Evolutionary conservation across 805 yeast genomes (phyloP).

Genomic region (Candida endomychidarum): DNA sequence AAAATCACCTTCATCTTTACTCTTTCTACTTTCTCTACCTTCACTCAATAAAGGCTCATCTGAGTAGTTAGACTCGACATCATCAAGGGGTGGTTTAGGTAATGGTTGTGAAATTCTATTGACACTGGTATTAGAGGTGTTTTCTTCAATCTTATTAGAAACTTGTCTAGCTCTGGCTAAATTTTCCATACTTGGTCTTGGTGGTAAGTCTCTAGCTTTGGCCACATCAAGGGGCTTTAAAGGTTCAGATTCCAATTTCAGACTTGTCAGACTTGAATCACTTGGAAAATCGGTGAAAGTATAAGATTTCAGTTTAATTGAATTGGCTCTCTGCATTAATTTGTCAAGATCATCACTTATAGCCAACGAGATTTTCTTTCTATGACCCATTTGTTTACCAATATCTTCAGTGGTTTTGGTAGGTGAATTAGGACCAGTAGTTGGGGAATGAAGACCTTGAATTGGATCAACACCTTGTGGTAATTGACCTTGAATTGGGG

Average conservation of each 20-base stretch:
- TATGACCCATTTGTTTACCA: conserved; percentile 9
- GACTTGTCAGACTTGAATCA: conserved; percentile 12
- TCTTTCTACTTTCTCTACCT: too few relatives aligned
- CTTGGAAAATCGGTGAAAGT: conserved; percentile 13
- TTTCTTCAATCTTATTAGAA: conserved; percentile 14
- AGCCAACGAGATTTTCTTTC: conserved; percentile 25
- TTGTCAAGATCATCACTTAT: conserved; percentile 38
- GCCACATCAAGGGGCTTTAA: not conserved
- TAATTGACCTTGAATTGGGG: not conserved
- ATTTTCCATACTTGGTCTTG: conserved; percentile 26
- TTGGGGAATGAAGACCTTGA: conserved; percentile 5
- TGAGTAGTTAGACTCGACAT: conserved; percentile 14
- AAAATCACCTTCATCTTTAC: too few relatives aligned
- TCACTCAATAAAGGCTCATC: conserved; percentile 6
- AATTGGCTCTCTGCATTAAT: conserved; percentile 36
- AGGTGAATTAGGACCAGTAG: not conserved
- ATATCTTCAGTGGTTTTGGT: conserved; percentile 1
- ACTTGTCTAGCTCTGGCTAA: conserved; percentile 25
- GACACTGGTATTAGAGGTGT: not conserved
- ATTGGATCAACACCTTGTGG: conserved; percentile 7
- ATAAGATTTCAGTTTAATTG: conserved; percentile 17
- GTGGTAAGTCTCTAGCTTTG: conserved; percentile 18
- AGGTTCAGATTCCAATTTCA: conserved; percentile 2
- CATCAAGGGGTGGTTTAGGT: conserved; percentile 15
- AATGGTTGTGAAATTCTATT: conserved; percentile 12